A percentile compares a stretch with the other conserved stretches of the same genome.
phyloP scores from a whole-genome alignment of 108 stramenopile species.

The Nitzschia palea region DNA sequence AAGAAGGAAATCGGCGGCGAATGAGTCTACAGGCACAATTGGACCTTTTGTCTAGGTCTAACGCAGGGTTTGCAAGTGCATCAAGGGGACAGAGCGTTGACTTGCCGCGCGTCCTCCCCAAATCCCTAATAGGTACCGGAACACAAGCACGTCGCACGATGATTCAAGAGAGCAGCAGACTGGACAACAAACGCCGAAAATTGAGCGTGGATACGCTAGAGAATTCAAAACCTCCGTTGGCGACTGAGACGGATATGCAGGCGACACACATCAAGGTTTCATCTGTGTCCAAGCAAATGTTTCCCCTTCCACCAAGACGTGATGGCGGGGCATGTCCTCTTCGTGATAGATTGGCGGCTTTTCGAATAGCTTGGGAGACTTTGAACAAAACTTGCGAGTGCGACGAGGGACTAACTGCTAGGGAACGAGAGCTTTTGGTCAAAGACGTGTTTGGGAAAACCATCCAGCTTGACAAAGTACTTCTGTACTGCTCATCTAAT shows the following conservation, averaged over 20 bases:
- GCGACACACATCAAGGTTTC: too few species aligned
- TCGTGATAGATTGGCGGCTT: not conserved
- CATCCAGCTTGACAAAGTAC: not conserved
- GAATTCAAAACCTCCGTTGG: too few species aligned
- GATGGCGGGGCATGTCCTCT: not conserved
- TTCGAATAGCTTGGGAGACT: not conserved
- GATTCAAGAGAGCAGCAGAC: too few species aligned
- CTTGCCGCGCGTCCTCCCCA: too few species aligned
- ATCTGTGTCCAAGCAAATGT: too few species aligned
- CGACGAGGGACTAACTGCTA: not conserved
- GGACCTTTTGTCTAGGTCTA: not conserved
- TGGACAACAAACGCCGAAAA: too few species aligned
- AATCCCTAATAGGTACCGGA: too few species aligned
- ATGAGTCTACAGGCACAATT: slow-evolving; percentile 1
- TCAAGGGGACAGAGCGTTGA: too few species aligned
- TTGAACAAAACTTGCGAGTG: not conserved
- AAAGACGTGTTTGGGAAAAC: not conserved
- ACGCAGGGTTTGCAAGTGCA: not conserved
- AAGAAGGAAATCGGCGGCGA: not conserved
- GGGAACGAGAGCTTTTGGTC: not conserved
- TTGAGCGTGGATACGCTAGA: too few species aligned
- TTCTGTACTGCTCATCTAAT: not conserved
- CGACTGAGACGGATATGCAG: too few species aligned
- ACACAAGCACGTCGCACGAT: too few species aligned
- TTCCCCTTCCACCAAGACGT: not conserved